Evolutionary conservation across 371 early-diverging fungal species (phyloP), one percentile per base, ranked within the genome.

Genomic region (Coemansia sp.): DNA sequence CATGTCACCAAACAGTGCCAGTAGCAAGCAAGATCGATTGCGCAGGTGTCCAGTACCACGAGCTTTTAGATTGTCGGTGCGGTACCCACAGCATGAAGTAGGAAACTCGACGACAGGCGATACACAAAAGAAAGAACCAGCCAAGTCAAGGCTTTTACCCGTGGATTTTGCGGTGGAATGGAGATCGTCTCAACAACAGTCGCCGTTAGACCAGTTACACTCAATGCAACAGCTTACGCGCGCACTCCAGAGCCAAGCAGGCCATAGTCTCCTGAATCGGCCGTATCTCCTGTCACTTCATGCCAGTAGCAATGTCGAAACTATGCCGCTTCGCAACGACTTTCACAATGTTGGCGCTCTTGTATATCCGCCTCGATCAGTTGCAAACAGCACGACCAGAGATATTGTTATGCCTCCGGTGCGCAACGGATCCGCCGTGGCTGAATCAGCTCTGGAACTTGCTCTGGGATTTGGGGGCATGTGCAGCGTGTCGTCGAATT

Each of bases 341-440:
- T 74, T 70, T 51, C 63, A 74, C 56, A 63, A 66, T 29, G 53
- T 66, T 36, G 74, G 71, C 2, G 21, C 58, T 44, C 74, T 74
- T 55, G 74, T 70, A 13, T 56, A 66, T 9, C 32, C 8, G 3
- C 23, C 24, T 3, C 19, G 11, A 19, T 19, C 23, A 4, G 58
- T 11, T 5, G 39, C 12, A 15, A 40, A 40, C 44, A 21, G 13
- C 15, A 39, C 58, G 3, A 24, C 12, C 4, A 26, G 13, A 4
- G 51, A 12, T 11, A 11, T 11, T 9, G 19, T 13, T 15, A 19
- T 44, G 6, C 12, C 29, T 12, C 32, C 12, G 32, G 51, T 17
- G 4, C 49, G 26, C 32, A 49, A 29, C 32, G 36, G 49, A 11
- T 49, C 61, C 8, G 51, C 61, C 13, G 51, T 29, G 13, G 23